Conservation (phyloP, 768 basidiomycete species). For the Jaapia argillacea region DNA sequence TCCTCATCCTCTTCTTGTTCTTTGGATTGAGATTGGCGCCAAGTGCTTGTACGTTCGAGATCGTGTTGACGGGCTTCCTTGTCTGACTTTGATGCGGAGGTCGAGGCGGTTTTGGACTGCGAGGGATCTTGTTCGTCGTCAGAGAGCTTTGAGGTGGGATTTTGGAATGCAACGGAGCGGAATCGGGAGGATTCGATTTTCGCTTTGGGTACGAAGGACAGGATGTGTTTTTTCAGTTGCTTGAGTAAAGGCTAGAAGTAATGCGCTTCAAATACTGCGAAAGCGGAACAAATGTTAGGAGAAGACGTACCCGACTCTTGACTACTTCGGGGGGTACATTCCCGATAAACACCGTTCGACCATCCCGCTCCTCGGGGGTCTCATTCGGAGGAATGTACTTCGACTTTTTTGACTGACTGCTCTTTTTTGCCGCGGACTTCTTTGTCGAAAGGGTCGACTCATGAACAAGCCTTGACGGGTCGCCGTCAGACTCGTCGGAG, state of each 20-base stretch:
- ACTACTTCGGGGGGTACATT: slow-evolving; percentile 75
- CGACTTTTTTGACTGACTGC: slow-evolving; percentile 19
- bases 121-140: slow-evolving; percentile 22
- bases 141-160: slow-evolving; percentile 57
- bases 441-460: slow-evolving; percentile 42
- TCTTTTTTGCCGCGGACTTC: slow-evolving; percentile 20
- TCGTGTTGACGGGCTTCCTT: slow-evolving; percentile 37
- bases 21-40: slow-evolving; percentile 31
- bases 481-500: slow-evolving; percentile 23
- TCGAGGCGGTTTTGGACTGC: slow-evolving; percentile 19
- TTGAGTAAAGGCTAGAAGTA: slow-evolving; percentile 58
- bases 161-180: slow-evolving; percentile 86
- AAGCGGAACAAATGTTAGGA: neutral
- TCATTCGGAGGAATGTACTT: slow-evolving; percentile 62
- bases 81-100: slow-evolving; percentile 7
- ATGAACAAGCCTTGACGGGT: slow-evolving; percentile 42
- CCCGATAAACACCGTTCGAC: slow-evolving; percentile 86
- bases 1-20: slow-evolving; percentile 32
- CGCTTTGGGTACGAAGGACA: slow-evolving; percentile 57
- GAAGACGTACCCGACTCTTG: slow-evolving; percentile 54
- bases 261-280: neutral
- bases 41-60: slow-evolving; percentile 46
- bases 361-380: slow-evolving; percentile 61
- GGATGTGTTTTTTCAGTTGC: slow-evolving; percentile 66
- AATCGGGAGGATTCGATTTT: slow-evolving; percentile 91